Evolutionary conservation across 345 rosid genomes (phyloP).

Genomic region (Camelina sativa): DNA sequence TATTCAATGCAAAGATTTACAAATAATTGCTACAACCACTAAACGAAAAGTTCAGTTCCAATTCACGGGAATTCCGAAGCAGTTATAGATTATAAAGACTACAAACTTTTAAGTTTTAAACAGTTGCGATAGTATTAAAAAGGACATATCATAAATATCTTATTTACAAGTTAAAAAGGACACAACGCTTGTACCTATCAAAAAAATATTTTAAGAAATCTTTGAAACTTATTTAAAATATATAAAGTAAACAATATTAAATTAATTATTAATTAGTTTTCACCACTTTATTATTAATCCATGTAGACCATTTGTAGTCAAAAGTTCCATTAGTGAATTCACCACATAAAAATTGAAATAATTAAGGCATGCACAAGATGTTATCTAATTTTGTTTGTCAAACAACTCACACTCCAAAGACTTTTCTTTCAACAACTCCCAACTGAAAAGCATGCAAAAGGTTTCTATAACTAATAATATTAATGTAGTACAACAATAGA

Average conservation of each 20-base stretch:
- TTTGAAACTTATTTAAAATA: background rate
- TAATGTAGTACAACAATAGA: too few species aligned
- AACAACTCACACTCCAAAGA: conserved; percentile 9
- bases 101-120: background rate
- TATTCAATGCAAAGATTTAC: background rate
- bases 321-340: conserved; percentile 2
- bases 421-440: conserved; percentile 10
- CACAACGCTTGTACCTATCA: background rate
- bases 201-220: background rate
- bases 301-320: conserved; percentile 2
- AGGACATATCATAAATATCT: background rate
- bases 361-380: background rate
- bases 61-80: background rate
- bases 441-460: conserved; percentile 17
- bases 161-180: background rate
- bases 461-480: background rate
- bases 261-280: too few species aligned
- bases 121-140: background rate
- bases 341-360: background rate
- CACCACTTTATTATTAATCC: too few species aligned
- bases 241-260: too few species aligned
- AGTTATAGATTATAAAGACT: background rate
- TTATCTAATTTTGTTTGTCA: conserved; percentile 12
- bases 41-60: background rate
- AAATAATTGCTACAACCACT: background rate